Conservation (phyloP, 2,329 filamentous ascomycete species). For the Fusarium transvaalense region DNA sequence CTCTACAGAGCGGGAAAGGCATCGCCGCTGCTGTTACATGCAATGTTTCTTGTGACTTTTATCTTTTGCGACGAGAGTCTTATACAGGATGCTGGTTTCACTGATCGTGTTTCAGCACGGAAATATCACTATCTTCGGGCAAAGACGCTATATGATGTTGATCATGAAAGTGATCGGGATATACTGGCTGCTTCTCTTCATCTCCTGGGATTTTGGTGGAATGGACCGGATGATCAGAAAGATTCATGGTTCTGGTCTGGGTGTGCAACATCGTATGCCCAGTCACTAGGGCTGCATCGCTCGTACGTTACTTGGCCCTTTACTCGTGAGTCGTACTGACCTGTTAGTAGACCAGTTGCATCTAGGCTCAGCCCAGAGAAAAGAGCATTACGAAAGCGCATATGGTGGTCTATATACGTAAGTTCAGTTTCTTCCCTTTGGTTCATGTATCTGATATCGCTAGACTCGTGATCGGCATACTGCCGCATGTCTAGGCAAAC, state of each 20-base stretch:
- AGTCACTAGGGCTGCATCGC: slow-evolving; percentile 37
- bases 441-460: rapidly evolving
- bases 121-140: slow-evolving; percentile 36
- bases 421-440: rapidly evolving
- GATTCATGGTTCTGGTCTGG: slow-evolving; percentile 42
- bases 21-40: slow-evolving; percentile 18
- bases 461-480: slow-evolving; percentile 38
- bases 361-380: not conserved
- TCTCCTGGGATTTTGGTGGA: slow-evolving; percentile 41
- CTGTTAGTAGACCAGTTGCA: rapidly evolving
- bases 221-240: slow-evolving; percentile 38
- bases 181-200: slow-evolving; percentile 15
- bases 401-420: slow-evolving; percentile 44
- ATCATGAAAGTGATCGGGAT: slow-evolving; percentile 28
- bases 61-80: slow-evolving; percentile 29
- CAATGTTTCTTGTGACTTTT: slow-evolving; percentile 23
- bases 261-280: slow-evolving; percentile 33
- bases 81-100: slow-evolving; percentile 23
- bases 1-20: slow-evolving; percentile 8
- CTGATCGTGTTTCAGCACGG: slow-evolving; percentile 26
- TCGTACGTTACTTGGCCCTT: not conserved
- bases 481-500: slow-evolving; percentile 31
- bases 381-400: slow-evolving; percentile 25
- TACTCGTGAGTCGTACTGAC: rapidly evolving
- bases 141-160: slow-evolving; percentile 32